Conservation (phyloP, 371 early-diverging fungal genomes). For the Mucor lusitanicus region DNA sequence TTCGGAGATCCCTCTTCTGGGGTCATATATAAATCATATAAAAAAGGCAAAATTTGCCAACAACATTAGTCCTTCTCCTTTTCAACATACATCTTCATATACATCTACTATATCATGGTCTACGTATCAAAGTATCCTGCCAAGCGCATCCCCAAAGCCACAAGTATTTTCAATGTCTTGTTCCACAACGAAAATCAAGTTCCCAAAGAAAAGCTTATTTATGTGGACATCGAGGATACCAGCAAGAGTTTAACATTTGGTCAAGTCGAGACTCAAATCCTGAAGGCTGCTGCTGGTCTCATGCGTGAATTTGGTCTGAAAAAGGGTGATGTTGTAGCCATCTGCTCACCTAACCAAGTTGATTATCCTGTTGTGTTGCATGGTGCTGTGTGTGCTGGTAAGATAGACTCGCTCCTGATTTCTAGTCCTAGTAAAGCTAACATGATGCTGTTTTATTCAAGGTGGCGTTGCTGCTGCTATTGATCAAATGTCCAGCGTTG, state of each 20-base stretch:
- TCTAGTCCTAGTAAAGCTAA: not conserved
- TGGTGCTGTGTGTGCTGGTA: constrained; percentile 25
- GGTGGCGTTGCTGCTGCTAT: constrained; percentile 67
- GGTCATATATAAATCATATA: not conserved
- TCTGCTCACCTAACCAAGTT: constrained; percentile 61
- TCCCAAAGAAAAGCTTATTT: constrained; percentile 5
- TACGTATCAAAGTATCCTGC: not conserved
- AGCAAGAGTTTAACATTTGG: constrained; percentile 7
- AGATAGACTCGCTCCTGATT: not conserved
- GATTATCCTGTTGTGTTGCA: constrained; percentile 15
- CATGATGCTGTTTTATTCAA: not conserved
- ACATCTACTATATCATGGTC: not conserved
- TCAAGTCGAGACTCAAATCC: constrained; percentile 4
- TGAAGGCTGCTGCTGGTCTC: constrained; percentile 5
- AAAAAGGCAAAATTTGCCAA: not conserved
- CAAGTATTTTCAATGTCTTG: not conserved
- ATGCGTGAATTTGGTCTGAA: constrained; percentile 30
- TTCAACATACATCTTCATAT: not conserved
- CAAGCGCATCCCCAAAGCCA: not conserved
- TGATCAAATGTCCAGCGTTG: constrained; percentile 53
- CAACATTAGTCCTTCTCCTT: not conserved
- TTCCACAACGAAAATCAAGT: not conserved
- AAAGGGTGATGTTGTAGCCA: constrained; percentile 64
- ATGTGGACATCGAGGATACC: not conserved
- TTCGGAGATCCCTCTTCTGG: not conserved